Conservation (phyloP, 2,329 filamentous ascomycete species). For the Madurella mycetomatis region DNA sequence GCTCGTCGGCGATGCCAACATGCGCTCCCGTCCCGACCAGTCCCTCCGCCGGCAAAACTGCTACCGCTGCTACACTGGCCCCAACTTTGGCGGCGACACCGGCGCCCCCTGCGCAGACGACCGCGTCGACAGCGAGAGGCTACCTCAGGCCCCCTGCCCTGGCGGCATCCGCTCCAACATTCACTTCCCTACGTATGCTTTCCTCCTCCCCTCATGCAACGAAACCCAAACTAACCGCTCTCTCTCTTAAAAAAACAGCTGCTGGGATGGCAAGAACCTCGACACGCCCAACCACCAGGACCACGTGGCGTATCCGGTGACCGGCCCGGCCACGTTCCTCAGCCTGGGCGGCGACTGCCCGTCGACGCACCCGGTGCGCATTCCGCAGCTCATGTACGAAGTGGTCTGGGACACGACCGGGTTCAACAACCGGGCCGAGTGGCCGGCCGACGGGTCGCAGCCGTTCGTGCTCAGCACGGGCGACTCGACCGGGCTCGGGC, state of each 20-base stretch:
- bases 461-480: slow-evolving; percentile 35
- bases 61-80: slow-evolving; percentile 43
- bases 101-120: slow-evolving; percentile 34
- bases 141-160: slow-evolving; percentile 38
- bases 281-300: slow-evolving; percentile 45
- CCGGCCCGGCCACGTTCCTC: slow-evolving; percentile 38
- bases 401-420: slow-evolving; percentile 42
- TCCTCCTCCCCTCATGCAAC: slow-evolving; percentile 44
- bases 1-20: slow-evolving; percentile 41
- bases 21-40: slow-evolving; percentile 31
- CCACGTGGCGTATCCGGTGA: slow-evolving; percentile 39
- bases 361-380: slow-evolving; percentile 36
- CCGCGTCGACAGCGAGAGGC: slow-evolving; percentile 34
- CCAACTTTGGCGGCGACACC: slow-evolving; percentile 42
- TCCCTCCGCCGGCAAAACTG: slow-evolving; percentile 36
- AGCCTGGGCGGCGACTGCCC: slow-evolving; percentile 36
- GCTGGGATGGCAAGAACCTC: slow-evolving; percentile 47
- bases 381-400: slow-evolving; percentile 47
- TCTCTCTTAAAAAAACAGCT: slow-evolving; percentile 41
- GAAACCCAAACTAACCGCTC: slow-evolving; percentile 47
- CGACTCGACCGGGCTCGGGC: slow-evolving; percentile 38
- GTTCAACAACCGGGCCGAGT: slow-evolving; percentile 35
- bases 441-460: slow-evolving; percentile 37
- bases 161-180: slow-evolving; percentile 45
- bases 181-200: slow-evolving; percentile 48